Base-by-base conservation (phyloP, 1,139 yeast species). In the Suhomyces bolitotheri region DNA sequence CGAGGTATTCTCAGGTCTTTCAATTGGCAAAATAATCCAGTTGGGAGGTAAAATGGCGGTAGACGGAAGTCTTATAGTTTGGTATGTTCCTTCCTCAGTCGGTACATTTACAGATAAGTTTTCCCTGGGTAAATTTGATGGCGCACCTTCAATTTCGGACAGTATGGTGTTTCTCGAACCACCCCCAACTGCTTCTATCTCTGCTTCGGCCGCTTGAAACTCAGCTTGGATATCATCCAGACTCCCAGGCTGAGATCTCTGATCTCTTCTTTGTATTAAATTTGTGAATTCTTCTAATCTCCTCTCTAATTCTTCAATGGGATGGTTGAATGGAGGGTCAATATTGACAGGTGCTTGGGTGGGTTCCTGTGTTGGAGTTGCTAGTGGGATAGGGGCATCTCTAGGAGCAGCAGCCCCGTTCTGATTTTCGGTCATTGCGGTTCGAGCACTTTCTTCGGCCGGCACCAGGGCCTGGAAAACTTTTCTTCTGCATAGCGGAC, bases 401-500 rank as follows among this genome's bases (percentile, higher is more conserved):
- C 20, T 8, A 11, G 33, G 37, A 22, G 36, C 33, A 16, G 27
- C 31, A 13, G 38, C 17, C 7, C 21, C 30, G 7, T 31, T 14
- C 28, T 25, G 16, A 8, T 27, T 25, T 8, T 33, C 37, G 39
- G 37, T 25, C 30, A 33, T 9, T 34, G 31, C 32, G 14, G 42
- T 33, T 17, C 13, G 7, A 5, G 34, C 17, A 10, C 21, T 12
- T 19, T 33, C 38, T n/a, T n/a, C n/a, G 6, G 20, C 20, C 8
- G 20, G 20, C n/a, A n/a, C n/a, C n/a, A n/a, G n/a, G 20, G 20
- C 6, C 6, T 17, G 7, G 13, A 68, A 67, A 1, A 89, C 96
- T n/a, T 82, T 77, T 13, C 82, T 68, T 46, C 97, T 72, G 60
- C 97, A 92, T 38, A 90, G 79, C 1, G 99, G 98, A 63, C 99